Evolutionary conservation across 75 land plant species (phyloP), one percentile per base, ranked within the genome.

Genomic region (Picea glauca): DNA sequence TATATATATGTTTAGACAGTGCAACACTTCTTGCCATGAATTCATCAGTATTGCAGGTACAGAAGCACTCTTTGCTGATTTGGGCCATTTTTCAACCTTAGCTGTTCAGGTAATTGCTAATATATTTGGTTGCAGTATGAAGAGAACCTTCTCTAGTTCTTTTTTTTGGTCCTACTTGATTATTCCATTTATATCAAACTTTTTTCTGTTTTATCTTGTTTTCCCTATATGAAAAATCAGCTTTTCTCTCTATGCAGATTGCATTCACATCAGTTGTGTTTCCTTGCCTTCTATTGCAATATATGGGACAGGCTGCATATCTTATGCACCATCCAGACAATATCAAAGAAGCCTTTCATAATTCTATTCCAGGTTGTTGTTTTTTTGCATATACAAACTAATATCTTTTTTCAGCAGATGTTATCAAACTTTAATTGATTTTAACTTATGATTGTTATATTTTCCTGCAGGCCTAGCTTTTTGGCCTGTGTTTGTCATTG

Each of bases 271-370:
- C 62, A 79, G 68, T 93, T n/a, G 79, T 94, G 77, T 94, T 92
- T 68, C 97, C 97, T 54, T 94, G 94, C 83, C 78, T 92, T 43
- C 89, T 94, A 38, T 74, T 88, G 32, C 95, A 93, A 79, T 94
- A 94, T 83, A 90, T 94, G 97, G 97, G 85, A 11, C 88, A 86
- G 54, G 82, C 80, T 26, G 77, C 88, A 12, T 86, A 80, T 61
- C 83, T 81, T 31, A 26, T 26, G 26, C 26, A 26, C 26, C 26
- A 26, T 26, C 26, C 26, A 26, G 26, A 26, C 26, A 26, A 26
- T 26, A 26, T 26, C 26, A 26, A 26, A 26, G 26, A 26, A 26
- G 26, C 26, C 26, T 26, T 26, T 26, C 26, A 26, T 26, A 26
- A 26, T 26, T 26, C 26, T 26, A 26, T 26, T 26, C 26, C 26